Conservation (phyloP, 2,329 filamentous ascomycete species). For the Fusarium kyushuense region DNA sequence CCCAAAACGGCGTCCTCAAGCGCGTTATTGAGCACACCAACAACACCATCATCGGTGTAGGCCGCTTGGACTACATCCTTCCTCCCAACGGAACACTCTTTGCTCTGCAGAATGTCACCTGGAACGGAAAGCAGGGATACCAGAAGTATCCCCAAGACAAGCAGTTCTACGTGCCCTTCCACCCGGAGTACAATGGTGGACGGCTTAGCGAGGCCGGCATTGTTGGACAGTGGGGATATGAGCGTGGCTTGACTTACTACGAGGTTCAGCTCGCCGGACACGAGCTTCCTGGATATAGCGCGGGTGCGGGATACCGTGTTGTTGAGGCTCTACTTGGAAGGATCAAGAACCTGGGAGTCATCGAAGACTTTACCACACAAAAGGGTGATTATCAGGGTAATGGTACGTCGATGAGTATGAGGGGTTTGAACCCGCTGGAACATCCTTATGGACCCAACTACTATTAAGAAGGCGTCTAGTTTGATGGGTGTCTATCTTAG, state of each 20-base stretch:
- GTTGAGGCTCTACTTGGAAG: slow-evolving; percentile 46
- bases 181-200: slow-evolving; percentile 55
- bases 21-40: slow-evolving; percentile 51
- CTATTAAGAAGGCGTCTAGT: not conserved
- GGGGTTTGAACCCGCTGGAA: slow-evolving; percentile 1
- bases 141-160: slow-evolving; percentile 58
- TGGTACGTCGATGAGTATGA: not conserved
- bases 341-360: slow-evolving; percentile 39
- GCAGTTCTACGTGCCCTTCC: slow-evolving; percentile 77
- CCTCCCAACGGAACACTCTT: slow-evolving; percentile 77
- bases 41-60: slow-evolving; percentile 50
- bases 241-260: slow-evolving; percentile 80
- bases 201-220: slow-evolving; percentile 71
- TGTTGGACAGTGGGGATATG: slow-evolving; percentile 76
- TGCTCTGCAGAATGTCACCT: slow-evolving; percentile 83
- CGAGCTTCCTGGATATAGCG: slow-evolving; percentile 49
- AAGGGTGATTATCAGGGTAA: slow-evolving; percentile 38
- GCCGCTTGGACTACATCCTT: slow-evolving; percentile 70
- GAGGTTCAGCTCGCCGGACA: slow-evolving; percentile 75
- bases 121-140: slow-evolving; percentile 78
- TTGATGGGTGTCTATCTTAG: not conserved
- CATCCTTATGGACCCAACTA: slow-evolving; percentile 4
- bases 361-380: slow-evolving; percentile 44
- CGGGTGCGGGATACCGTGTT: slow-evolving; percentile 48
- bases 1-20: slow-evolving; percentile 41